Base-by-base conservation (phyloP, 345 rosid genomes). In the Moringa oleifera region DNA sequence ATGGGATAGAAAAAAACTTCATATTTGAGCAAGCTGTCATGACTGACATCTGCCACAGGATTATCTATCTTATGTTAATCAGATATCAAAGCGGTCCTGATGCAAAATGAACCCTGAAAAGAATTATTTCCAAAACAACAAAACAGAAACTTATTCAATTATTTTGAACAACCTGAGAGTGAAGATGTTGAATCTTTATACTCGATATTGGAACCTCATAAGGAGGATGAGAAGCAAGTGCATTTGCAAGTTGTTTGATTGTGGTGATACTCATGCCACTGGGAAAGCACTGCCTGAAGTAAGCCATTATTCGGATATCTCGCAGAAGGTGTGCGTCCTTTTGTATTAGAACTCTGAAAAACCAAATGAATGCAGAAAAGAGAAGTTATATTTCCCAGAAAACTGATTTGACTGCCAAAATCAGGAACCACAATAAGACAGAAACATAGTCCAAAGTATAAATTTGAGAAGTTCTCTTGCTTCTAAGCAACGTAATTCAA, bases 201-300 rank as follows among this genome's bases (percentile, higher is more conserved):
- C 80, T 78, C 51, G 88, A 76, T 66, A 90, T 63, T 65, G 93
- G 88, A 77, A 94, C 91, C 80, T 88, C 89, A 55, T 90, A 90
- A 55, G 99, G 99, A 83, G 72, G 80, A 68, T 78, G 91, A 50
- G 87, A 84, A 64, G 99, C 85, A 56, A 94, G 78, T 61, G 95
- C 96, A 70, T 75, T 73, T 21, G 96, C 85, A 53, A 94, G 88
- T 69, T 88, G 95, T 88, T 84, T 94, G 65, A 82, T 87, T 24
- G 83, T 84, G 62, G 79, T 75, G 33, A 87, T 80, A 50, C 76
- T 82, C 66, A 76, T 73, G 77, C 75, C 71, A 67, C 80, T 80
- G 11, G 83, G 78, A 64, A 94, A 78, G 76, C 95, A 88, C 69
- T 88, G 95, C 75, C 83, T 85, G 73, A 94, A 90, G 77, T 94